Percentiles rank a stretch among this genome's conserved stretches.
Evolutionary conservation across 2,329 filamentous ascomycete genomes (phyloP).

Genomic region (Diaporthe ampelina): DNA sequence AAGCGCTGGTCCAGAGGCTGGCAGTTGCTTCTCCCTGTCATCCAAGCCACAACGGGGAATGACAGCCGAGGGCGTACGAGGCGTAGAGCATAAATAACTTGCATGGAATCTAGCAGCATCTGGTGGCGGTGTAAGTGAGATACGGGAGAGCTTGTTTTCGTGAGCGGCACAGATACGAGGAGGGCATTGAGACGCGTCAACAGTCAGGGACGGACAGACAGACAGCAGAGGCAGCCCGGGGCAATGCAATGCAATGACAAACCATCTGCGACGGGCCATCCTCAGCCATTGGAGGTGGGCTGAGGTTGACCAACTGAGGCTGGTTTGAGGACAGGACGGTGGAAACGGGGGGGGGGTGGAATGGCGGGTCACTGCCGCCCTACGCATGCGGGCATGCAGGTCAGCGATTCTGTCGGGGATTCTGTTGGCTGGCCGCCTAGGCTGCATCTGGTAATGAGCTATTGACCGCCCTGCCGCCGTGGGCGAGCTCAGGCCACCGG

Average conservation of each 20-base stretch:
- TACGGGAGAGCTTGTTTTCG: conserved; percentile 7
- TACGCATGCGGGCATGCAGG: conserved; percentile 11
- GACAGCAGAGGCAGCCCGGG: conserved; percentile 14
- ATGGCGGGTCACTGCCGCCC: conserved; percentile 39
- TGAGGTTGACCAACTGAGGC: conserved; percentile 5
- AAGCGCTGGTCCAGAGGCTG: conserved; percentile 6
- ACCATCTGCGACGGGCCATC: neutral
- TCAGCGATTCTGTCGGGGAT: conserved; percentile 21
- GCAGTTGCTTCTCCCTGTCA: neutral
- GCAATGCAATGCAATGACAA: too few relatives aligned
- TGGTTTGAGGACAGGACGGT: neutral
- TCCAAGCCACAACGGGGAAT: neutral
- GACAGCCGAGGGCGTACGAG: neutral
- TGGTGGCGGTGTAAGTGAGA: conserved; percentile 27
- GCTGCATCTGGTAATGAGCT: conserved; percentile 38
- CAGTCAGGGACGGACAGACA: neutral
- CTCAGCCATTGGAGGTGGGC: conserved; percentile 17
- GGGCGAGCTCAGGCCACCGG: conserved; percentile 11
- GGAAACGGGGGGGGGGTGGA: neutral
- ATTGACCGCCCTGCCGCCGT: conserved; percentile 36
- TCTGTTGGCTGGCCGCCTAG: conserved; percentile 29
- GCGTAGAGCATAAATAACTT: neutral
- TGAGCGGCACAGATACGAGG: neutral
- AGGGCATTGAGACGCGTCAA: neutral
- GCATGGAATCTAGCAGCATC: neutral